These are phyloP conservation scores for Achaetomium macrosporum DNA, from an alignment of 2,329 filamentous ascomycete genomes.

Conservation along the genomic window DNA sequence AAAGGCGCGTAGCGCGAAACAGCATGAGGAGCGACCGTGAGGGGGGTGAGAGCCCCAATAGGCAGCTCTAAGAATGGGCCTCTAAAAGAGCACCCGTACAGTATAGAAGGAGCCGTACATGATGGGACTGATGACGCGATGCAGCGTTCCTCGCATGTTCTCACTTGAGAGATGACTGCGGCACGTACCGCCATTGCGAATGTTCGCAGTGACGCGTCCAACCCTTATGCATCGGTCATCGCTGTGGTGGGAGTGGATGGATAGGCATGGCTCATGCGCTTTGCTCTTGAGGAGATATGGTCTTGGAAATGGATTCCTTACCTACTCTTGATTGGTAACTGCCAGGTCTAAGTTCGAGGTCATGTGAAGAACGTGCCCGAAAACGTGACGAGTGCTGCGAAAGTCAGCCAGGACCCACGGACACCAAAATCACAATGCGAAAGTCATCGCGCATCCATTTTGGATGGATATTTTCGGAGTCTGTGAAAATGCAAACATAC, in stretches of 20 bases:
- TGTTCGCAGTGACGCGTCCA: not conserved
- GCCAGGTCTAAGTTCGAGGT: slow-evolving; percentile 21
- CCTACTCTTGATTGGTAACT: slow-evolving; percentile 19
- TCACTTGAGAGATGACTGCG: slow-evolving; percentile 6
- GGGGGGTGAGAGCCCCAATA: no score
- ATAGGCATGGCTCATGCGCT: slow-evolving; percentile 2
- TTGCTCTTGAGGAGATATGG: slow-evolving; percentile 7
- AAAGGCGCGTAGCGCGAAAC: not conserved
- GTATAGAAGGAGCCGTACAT: not conserved
- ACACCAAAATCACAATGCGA: slow-evolving; percentile 8
- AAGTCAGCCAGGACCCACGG: slow-evolving; percentile 18
- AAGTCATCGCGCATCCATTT: slow-evolving; percentile 7
- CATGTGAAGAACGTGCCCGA: slow-evolving; percentile 28
- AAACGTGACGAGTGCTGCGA: slow-evolving; percentile 25
- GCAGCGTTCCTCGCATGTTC: not conserved
- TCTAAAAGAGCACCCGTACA: no score
- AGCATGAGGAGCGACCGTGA: not conserved
- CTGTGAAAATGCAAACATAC: slow-evolving; percentile 18
- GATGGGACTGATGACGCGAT: not conserved
- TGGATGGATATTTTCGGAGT: not conserved
- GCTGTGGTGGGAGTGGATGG: not conserved
- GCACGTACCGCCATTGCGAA: not conserved
- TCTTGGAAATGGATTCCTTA: slow-evolving; percentile 11
- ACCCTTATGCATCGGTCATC: not conserved
- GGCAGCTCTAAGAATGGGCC: no score